Evolutionary conservation across 768 basidiomycete species (phyloP).

Genomic region (Hericium rajendrae): DNA sequence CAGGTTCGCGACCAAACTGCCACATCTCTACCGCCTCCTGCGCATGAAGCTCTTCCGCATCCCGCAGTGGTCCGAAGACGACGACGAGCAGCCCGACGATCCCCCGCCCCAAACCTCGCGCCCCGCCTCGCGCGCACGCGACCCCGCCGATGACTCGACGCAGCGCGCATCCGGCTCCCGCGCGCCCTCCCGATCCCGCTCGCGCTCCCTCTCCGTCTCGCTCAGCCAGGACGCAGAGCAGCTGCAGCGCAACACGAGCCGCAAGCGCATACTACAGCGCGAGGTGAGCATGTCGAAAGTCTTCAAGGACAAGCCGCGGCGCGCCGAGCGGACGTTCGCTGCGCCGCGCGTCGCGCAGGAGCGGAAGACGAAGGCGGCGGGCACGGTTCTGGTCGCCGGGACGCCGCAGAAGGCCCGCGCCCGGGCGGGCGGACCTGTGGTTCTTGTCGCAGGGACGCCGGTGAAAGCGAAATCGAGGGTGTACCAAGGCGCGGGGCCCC

Average conservation of each 20-base stretch:
- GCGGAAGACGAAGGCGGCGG: slow-evolving; percentile 2
- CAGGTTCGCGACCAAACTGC: slow-evolving; percentile 1
- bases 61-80: slow-evolving; percentile 5
- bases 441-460: slow-evolving; percentile 7
- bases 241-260: slow-evolving; percentile 26
- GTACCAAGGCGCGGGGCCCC: background rate
- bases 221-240: slow-evolving; percentile 51
- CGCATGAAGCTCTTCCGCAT: slow-evolving; percentile 13
- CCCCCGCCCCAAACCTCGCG: background rate
- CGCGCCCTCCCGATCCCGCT: slow-evolving; percentile 19
- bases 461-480: background rate
- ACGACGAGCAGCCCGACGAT: slow-evolving; percentile 2
- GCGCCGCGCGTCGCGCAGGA: slow-evolving; percentile 8
- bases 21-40: slow-evolving; percentile 13
- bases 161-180: slow-evolving; percentile 42
- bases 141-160: background rate
- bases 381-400: slow-evolving; percentile 18
- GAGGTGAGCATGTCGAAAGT: slow-evolving; percentile 66
- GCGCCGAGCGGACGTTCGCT: background rate
- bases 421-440: background rate
- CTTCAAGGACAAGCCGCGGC: slow-evolving; percentile 41
- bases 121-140: background rate
- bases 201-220: slow-evolving; percentile 46
- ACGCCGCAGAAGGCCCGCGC: slow-evolving; percentile 14
- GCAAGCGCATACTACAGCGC: slow-evolving; percentile 47